Percentiles rank a stretch among this genome's conserved stretches.
phyloP scores from a whole-genome alignment of 352 stramenopile genomes.

The Nothophytophthora sp. region DNA sequence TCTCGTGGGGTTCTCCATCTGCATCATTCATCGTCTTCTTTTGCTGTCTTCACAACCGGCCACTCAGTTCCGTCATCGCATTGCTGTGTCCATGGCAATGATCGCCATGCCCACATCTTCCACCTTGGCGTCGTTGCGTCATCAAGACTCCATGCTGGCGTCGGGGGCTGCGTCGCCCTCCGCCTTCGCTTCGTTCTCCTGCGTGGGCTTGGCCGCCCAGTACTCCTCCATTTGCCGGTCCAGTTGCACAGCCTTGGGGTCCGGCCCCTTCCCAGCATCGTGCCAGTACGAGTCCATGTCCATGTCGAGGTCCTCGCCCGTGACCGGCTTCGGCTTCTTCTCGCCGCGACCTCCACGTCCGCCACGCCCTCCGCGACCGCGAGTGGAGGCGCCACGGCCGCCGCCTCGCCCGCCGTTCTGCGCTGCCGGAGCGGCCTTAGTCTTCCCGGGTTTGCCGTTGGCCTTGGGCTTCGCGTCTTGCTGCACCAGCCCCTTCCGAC shows the following conservation, averaged over 20 bases:
- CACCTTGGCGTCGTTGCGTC: slow-evolving; percentile 3
- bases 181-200: slow-evolving; percentile 22
- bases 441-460: slow-evolving; percentile 29
- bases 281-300: slow-evolving; percentile 92
- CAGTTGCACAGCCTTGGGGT: slow-evolving; percentile 76
- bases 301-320: slow-evolving; percentile 79
- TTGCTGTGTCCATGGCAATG: slow-evolving; percentile 20
- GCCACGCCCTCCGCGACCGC: slow-evolving; percentile 24
- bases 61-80: slow-evolving; percentile 11
- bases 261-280: slow-evolving; percentile 84
- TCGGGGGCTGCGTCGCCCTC: slow-evolving; percentile 20
- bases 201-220: slow-evolving; percentile 82
- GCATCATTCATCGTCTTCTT: slow-evolving; percentile 20
- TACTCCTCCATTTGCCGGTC: slow-evolving; percentile 91
- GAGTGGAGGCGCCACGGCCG: neutral
- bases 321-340: slow-evolving; percentile 47
- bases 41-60: slow-evolving; percentile 20
- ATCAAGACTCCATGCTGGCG: slow-evolving; percentile 37
- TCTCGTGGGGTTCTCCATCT: slow-evolving; percentile 26
- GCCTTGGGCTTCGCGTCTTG: slow-evolving; percentile 39
- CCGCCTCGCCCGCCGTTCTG: slow-evolving; percentile 30
- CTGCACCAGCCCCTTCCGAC: slow-evolving; percentile 58
- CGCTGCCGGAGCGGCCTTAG: slow-evolving; percentile 25
- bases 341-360: slow-evolving; percentile 23
- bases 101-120: slow-evolving; percentile 24